These are phyloP conservation scores for Xylaria digitata DNA, from an alignment of 2,329 filamentous ascomycete species.

Conservation along the genomic window DNA sequence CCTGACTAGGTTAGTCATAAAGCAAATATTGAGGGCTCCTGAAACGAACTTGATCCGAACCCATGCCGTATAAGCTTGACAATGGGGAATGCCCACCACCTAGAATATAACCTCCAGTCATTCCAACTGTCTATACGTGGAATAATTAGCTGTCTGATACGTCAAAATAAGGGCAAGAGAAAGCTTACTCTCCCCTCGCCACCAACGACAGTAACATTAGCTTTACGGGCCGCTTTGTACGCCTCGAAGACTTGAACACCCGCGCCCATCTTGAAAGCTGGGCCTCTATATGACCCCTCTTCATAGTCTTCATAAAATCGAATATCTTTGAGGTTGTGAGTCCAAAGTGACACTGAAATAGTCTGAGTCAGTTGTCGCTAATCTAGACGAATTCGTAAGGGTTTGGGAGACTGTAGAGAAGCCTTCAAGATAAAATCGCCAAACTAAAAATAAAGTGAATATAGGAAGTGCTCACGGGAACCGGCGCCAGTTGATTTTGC, in stretches of 20 bases:
- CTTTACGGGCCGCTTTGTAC: slow-evolving; percentile 42
- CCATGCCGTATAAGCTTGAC: slow-evolving; percentile 61
- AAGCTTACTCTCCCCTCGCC: slow-evolving; percentile 43
- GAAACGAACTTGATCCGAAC: slow-evolving; percentile 57
- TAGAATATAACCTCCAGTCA: slow-evolving; percentile 59
- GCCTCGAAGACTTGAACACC: slow-evolving; percentile 47
- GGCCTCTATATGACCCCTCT: slow-evolving; percentile 45
- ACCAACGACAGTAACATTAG: slow-evolving; percentile 44
- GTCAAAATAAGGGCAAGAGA: not conserved
- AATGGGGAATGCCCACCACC: slow-evolving; percentile 68
- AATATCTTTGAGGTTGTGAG: slow-evolving; percentile 48
- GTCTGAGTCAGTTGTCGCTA: not conserved
- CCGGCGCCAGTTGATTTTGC: slow-evolving; percentile 48
- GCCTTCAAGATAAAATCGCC: not conserved
- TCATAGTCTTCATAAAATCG: slow-evolving; percentile 44
- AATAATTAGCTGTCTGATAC: not conserved
- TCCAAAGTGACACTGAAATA: slow-evolving; percentile 44
- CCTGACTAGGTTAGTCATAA: slow-evolving; percentile 39
- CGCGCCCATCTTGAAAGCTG: slow-evolving; percentile 47
- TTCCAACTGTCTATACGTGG: slow-evolving; percentile 58
- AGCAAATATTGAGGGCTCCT: not conserved
- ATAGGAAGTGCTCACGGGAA: slow-evolving; percentile 17
- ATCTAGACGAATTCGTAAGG: not conserved
- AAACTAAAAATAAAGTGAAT: not conserved
- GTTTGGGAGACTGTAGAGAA: not conserved